A percentile compares a stretch with the other conserved stretches of the same genome.
Conservation (phyloP, 345 rosid genomes). For the Pistacia vera region DNA sequence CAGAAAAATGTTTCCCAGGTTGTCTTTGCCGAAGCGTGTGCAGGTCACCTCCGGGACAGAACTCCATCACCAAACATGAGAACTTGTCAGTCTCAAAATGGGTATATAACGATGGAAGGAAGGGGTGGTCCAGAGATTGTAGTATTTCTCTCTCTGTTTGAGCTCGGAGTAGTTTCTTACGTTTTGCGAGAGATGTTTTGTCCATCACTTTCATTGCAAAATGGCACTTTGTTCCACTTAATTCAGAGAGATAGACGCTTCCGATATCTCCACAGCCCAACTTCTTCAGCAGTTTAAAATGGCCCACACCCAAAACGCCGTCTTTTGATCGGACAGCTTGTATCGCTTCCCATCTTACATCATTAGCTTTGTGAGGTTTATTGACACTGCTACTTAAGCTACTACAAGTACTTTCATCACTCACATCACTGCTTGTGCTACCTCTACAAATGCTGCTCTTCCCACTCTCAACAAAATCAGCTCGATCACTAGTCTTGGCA, state of each 20-base stretch:
- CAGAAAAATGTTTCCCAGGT: constrained; percentile 77
- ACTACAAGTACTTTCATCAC: constrained; percentile 75
- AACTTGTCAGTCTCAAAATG: constrained; percentile 86
- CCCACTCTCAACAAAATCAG: constrained; percentile 46
- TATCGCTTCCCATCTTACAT: constrained; percentile 79
- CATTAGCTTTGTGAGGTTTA: constrained; percentile 84
- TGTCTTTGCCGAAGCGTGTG: constrained; percentile 83
- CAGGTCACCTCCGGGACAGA: constrained; percentile 90
- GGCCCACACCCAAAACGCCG: constrained; percentile 68
- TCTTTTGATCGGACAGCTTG: constrained; percentile 72
- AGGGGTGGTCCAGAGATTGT: constrained; percentile 79
- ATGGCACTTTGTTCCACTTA: constrained; percentile 67
- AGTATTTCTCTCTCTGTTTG: constrained; percentile 85
- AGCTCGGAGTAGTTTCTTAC: constrained; percentile 81
- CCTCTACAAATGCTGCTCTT: constrained; percentile 62
- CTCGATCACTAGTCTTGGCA: constrained; percentile 45
- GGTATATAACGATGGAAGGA: constrained; percentile 75
- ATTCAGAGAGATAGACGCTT: constrained; percentile 78
- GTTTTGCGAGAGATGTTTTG: constrained; percentile 68
- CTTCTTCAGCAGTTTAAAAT: constrained; percentile 76
- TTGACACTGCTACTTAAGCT: constrained; percentile 61
- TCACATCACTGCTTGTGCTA: constrained; percentile 75
- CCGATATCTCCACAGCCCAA: constrained; percentile 83
- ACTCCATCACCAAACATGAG: constrained; percentile 88
- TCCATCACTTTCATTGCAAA: constrained; percentile 87